phyloP scores from a whole-genome alignment of 2,329 filamentous ascomycete species.

The Penicillium freii region DNA sequence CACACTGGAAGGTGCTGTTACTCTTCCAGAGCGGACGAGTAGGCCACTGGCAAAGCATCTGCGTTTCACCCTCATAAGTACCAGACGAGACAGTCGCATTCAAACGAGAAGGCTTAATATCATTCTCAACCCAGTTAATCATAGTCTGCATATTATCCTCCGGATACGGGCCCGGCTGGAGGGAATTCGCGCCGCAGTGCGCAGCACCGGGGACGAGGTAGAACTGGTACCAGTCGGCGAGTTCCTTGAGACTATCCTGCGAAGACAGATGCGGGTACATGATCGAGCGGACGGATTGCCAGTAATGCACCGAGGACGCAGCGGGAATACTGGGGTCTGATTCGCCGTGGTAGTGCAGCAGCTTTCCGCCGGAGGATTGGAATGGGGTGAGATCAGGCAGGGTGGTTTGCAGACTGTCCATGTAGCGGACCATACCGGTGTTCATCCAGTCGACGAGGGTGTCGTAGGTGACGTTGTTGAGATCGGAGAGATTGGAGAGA shows the following conservation, averaged over 20 bases:
- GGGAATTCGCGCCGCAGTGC: conserved; percentile 50
- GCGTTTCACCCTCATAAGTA: conserved; percentile 31
- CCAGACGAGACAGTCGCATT: conserved; percentile 42
- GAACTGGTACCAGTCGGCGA: conserved; percentile 56
- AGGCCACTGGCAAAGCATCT: conserved; percentile 39
- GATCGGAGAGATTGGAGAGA: conserved; percentile 41
- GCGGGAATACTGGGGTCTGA: conserved; percentile 54
- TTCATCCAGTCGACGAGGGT: conserved; percentile 57
- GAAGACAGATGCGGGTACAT: conserved; percentile 49
- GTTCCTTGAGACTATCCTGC: conserved; percentile 40
- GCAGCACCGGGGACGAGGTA: conserved; percentile 55
- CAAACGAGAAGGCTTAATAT: conserved; percentile 45
- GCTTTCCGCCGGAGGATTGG: conserved; percentile 52
- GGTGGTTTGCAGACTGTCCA: conserved; percentile 55
- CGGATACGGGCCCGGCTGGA: conserved; percentile 48
- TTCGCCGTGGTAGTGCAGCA: conserved; percentile 60
- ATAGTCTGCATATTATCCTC: conserved; percentile 48
- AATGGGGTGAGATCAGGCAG: conserved; percentile 54
- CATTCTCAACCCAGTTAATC: conserved; percentile 56
- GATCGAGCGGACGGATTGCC: conserved; percentile 51
- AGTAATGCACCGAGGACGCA: conserved; percentile 56
- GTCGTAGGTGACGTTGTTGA: conserved; percentile 55
- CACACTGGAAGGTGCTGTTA: conserved; percentile 38
- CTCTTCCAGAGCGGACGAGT: conserved; percentile 32
- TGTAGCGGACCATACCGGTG: conserved; percentile 49